phyloP scores from a whole-genome alignment of 495 filamentous ascomycete genomes.

The Penicillium coffeae region DNA sequence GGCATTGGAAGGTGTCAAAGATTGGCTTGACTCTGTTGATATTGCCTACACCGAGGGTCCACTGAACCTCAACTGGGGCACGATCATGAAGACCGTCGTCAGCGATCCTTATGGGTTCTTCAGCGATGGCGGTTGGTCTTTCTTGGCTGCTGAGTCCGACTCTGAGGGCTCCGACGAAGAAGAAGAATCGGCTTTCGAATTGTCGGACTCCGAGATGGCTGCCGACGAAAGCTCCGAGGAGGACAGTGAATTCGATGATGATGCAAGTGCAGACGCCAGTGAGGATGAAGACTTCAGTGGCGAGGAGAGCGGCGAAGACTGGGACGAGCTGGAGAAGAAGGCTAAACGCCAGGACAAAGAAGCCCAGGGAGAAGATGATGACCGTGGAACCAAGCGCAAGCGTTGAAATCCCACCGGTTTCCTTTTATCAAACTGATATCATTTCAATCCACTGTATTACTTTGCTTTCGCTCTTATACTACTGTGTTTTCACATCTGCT shows the following conservation, averaged over 20 bases:
- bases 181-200: slow-evolving; percentile 90
- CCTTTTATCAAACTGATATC: background rate
- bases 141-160: slow-evolving; percentile 83
- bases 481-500: too few relatives aligned
- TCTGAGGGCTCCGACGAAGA: slow-evolving; percentile 77
- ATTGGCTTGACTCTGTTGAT: slow-evolving; percentile 94
- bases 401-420: slow-evolving; percentile 24
- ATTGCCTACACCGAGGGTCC: slow-evolving; percentile 94
- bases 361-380: slow-evolving; percentile 66
- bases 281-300: slow-evolving; percentile 62
- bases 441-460: background rate
- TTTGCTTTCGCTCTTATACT: too few relatives aligned
- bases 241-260: slow-evolving; percentile 88
- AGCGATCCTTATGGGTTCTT: slow-evolving; percentile 94
- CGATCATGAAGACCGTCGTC: slow-evolving; percentile 98
- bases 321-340: slow-evolving; percentile 89
- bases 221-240: slow-evolving; percentile 79
- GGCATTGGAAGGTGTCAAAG: slow-evolving; percentile 88
- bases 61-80: slow-evolving; percentile 96
- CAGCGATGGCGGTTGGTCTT: slow-evolving; percentile 90
- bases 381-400: slow-evolving; percentile 55
- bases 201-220: slow-evolving; percentile 76
- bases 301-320: slow-evolving; percentile 82
- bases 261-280: slow-evolving; percentile 74
- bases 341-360: slow-evolving; percentile 85